phyloP scores from a whole-genome alignment of 106 monocot species.

The Acorus gramineus region DNA sequence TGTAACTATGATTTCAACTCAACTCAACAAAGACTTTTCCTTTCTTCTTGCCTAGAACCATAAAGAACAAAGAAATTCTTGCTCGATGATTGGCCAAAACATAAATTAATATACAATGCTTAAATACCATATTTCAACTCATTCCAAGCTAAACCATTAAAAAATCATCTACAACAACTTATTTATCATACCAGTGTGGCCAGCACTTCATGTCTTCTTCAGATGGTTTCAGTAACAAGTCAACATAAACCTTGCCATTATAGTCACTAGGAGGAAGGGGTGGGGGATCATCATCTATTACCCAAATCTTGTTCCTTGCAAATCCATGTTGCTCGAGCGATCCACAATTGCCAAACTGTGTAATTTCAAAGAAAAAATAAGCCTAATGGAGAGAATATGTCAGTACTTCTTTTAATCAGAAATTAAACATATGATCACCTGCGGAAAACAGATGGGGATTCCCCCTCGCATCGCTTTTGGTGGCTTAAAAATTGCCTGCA shows the following conservation, averaged over 20 bases:
- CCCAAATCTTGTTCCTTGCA: conserved; percentile 85
- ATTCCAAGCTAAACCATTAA: no score
- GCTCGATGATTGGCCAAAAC: no score
- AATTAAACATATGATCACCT: conserved; percentile 30
- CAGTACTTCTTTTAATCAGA: neutral
- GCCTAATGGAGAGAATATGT: neutral
- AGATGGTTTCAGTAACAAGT: conserved; percentile 75
- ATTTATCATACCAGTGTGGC: conserved; percentile 59
- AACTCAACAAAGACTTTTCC: no score
- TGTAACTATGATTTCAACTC: no score
- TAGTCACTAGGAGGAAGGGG: conserved; percentile 22
- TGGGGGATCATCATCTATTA: conserved; percentile 55
- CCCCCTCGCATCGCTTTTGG: conserved; percentile 72
- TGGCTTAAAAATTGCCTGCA: conserved; percentile 76
- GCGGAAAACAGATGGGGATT: conserved; percentile 84
- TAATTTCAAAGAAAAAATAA: neutral
- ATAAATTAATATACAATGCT: no score
- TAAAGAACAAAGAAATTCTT: no score
- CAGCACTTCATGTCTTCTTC: conserved; percentile 87
- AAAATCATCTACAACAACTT: neutral
- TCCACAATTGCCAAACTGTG: conserved; percentile 75
- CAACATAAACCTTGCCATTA: conserved; percentile 47
- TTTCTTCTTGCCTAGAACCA: no score
- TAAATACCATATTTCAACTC: no score
- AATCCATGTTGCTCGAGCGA: conserved; percentile 90